Conservation (phyloP, 108 stramenopile genomes). For the Aurantiochytrium sp. region DNA sequence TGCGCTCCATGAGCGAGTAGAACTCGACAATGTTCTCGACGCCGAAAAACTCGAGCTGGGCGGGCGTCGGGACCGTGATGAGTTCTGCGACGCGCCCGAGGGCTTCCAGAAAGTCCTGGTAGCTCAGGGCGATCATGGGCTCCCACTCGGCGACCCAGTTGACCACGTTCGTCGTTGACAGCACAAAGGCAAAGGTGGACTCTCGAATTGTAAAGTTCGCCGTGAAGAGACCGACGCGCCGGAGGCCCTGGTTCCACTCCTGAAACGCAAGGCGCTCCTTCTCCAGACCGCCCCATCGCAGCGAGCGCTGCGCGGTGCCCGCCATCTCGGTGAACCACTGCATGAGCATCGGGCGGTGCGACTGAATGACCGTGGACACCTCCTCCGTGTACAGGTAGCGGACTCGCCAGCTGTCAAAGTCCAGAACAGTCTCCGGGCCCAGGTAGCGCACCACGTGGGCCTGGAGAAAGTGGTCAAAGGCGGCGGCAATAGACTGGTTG, state of each 20-base stretch:
- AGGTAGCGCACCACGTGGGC: constrained; percentile 21
- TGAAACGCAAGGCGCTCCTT: constrained; percentile 37
- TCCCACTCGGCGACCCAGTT: constrained; percentile 46
- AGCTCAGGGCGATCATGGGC: constrained; percentile 41
- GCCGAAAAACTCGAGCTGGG: constrained; percentile 38
- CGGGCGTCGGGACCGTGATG: constrained; percentile 35
- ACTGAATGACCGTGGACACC: constrained; percentile 35
- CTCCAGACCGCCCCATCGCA: neutral
- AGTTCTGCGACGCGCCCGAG: constrained; percentile 39
- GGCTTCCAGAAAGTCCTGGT: constrained; percentile 46
- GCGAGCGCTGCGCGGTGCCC: constrained; percentile 32
- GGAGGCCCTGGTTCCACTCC: constrained; percentile 39
- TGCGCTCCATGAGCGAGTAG: constrained; percentile 18
- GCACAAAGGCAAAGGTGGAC: constrained; percentile 40
- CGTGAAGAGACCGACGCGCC: neutral
- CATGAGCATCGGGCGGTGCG: constrained; percentile 19
- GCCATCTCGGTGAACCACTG: constrained; percentile 26
- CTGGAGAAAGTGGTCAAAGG: neutral
- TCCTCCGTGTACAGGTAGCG: constrained; percentile 39
- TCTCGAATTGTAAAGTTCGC: constrained; percentile 41
- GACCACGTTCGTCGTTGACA: constrained; percentile 38
- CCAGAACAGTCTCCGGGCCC: constrained; percentile 34
- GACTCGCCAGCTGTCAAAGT: constrained; percentile 43
- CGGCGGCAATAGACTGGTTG: neutral
- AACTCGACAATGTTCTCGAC: constrained; percentile 35